These are phyloP conservation scores for Trichosanthes truncata DNA, from an alignment of 306 rosid genomes.

Conservation along the genomic window DNA sequence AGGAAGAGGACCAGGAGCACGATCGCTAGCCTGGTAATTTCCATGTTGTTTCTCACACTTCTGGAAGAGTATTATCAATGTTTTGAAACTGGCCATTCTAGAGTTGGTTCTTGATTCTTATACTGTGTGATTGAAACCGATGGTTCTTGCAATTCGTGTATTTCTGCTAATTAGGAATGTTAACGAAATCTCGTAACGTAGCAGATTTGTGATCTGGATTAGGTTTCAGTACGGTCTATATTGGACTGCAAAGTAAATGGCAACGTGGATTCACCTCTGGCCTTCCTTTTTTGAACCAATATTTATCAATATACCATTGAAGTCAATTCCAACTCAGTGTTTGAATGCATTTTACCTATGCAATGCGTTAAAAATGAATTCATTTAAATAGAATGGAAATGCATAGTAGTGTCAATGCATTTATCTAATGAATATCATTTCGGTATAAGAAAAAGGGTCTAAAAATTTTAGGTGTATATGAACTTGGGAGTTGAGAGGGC, in stretches of 20 bases:
- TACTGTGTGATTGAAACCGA: background rate
- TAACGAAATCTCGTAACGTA: background rate
- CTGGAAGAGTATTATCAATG: background rate
- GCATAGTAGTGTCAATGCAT: background rate
- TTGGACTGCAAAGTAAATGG: background rate
- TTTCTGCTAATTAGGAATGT: background rate
- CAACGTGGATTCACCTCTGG: background rate
- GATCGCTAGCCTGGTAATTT: background rate
- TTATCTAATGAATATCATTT: background rate
- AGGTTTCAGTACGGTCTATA: background rate
- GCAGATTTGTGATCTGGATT: background rate
- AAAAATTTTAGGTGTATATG: too few species aligned
- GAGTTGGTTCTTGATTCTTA: background rate
- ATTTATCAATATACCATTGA: background rate
- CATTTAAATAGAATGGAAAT: background rate
- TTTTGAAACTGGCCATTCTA: background rate
- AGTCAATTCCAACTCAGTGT: background rate
- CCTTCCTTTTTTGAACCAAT: background rate
- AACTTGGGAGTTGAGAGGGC: background rate
- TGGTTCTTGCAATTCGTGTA: background rate
- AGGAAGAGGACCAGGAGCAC: background rate
- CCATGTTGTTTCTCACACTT: background rate
- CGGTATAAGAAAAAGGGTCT: background rate
- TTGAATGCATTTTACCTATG: background rate
- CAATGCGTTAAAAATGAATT: background rate